Evolutionary conservation across 2,329 filamentous ascomycete genomes (phyloP), one percentile per base, ranked within the genome.

Genomic region (Aspergillus sp.): DNA sequence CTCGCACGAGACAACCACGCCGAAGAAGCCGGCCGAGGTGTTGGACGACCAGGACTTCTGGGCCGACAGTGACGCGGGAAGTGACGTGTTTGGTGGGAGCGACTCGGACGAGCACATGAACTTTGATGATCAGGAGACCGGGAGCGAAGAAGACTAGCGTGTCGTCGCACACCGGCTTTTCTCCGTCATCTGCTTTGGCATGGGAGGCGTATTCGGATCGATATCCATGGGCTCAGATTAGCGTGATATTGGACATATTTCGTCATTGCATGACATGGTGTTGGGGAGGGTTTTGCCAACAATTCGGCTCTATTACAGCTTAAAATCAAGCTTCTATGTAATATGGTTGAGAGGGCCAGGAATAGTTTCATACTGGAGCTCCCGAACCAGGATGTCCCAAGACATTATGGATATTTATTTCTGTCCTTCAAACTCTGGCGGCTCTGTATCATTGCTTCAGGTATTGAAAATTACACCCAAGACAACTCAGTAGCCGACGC

Each of bases 51-150:
- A 61, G 3, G 82, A 83, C 40, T 93, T 93, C 55, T 91, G 85
- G 81, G 76, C 74, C 20, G 81, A 84, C 55, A 78, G 75, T 29
- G 82, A 82, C 37, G 58, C 55, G 46, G 72, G 82, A 44, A 82
- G 85, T 45, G 75, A 82, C 32, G 82, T 88, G 45, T 86, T 88
- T 58, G 81, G 79, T 7, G 80, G 80, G 11, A 84, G 80, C 48
- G 82, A 85, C 44, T 68, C 65, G 4, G 68, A 71, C 28, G 62
- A 58, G 32, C 64, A 69, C 22, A 58, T 70, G 51, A 53, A 56
- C 32, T 49, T 61, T 35, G 62, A 61, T 20, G 61, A 64, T 8
- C 50, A 55, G 33, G 62, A 61, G 25, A 71, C 74, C 11, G 73
- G 72, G 8, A 72, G 71, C 19, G 79, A 79, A 8, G 72, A 75